Conservation (phyloP, 129 eudicot genomes). For the Ambrosia artemisiifolia region DNA sequence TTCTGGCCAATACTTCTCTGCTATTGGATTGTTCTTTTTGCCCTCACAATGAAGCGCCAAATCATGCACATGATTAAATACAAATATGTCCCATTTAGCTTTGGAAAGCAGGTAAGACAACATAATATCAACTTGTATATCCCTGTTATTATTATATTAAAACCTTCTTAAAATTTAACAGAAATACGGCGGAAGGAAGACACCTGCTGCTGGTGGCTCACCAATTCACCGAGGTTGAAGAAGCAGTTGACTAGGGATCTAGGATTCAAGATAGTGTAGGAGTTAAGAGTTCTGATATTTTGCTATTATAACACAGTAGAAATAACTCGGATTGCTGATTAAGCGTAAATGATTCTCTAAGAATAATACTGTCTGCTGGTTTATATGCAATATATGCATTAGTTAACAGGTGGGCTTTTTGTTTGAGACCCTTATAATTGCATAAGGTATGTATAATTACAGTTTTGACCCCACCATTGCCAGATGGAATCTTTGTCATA, state of each 20-base stretch:
- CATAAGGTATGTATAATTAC: constrained; percentile 26
- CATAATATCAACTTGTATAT: neutral
- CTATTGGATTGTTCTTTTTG: constrained; percentile 40
- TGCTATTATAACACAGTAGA: constrained; percentile 21
- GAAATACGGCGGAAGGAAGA: constrained; percentile 54
- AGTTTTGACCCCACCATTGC: constrained; percentile 33
- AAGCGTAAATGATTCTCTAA: constrained; percentile 23
- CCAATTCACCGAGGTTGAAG: constrained; percentile 40
- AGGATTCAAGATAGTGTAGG: constrained; percentile 28
- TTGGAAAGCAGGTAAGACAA: constrained; percentile 40
- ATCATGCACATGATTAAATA: constrained; percentile 14
- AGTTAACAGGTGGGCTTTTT: constrained; percentile 23
- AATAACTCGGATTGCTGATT: neutral
- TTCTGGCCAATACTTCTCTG: constrained; percentile 41
- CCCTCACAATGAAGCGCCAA: constrained; percentile 38
- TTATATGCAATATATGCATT: constrained; percentile 16
- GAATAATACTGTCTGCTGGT: constrained; percentile 28
- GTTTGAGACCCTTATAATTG: constrained; percentile 19
- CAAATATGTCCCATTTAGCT: constrained; percentile 22
- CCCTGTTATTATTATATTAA: neutral
- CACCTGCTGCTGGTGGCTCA: constrained; percentile 39
- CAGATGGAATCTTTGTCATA: constrained; percentile 29
- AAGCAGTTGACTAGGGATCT: constrained; percentile 9
- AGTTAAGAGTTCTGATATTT: constrained; percentile 15
- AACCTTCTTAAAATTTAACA: constrained; percentile 20